Conservation (phyloP, 1,284 basidiomycete species). For the Pulchroboletus neoregius region DNA sequence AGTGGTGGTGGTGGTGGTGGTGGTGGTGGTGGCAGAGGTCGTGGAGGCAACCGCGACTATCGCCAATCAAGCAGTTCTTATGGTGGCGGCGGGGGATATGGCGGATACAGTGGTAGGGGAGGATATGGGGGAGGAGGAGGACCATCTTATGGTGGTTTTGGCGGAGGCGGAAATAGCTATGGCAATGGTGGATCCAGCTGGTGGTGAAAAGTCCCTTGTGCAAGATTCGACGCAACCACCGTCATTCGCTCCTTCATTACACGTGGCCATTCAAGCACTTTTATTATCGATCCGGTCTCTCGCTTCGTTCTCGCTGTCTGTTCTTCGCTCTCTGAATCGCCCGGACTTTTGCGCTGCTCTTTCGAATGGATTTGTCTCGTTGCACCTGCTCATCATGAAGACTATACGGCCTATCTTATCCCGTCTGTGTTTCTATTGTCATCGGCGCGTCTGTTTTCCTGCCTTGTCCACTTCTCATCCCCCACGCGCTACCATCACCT, state of each 20-base stretch:
- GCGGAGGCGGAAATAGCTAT: slow-evolving; percentile 39
- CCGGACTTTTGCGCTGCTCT: slow-evolving; percentile 57
- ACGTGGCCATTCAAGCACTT: slow-evolving; percentile 14
- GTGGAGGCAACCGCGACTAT: slow-evolving; percentile 47
- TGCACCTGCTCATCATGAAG: slow-evolving; percentile 54
- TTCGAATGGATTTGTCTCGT: slow-evolving; percentile 56
- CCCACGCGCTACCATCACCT: slow-evolving; percentile 31
- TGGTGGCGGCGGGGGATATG: slow-evolving; percentile 37
- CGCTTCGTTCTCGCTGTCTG: slow-evolving; percentile 24
- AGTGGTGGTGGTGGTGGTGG: no score
- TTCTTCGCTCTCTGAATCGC: slow-evolving; percentile 29
- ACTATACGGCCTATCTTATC: slow-evolving; percentile 50
- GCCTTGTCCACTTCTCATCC: slow-evolving; percentile 16
- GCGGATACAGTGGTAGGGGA: slow-evolving; percentile 40
- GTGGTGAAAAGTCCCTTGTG: slow-evolving; percentile 39
- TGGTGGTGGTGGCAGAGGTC: slow-evolving; percentile 49
- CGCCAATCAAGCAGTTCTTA: slow-evolving; percentile 42
- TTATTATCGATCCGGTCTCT: slow-evolving; percentile 15
- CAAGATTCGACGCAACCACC: slow-evolving; percentile 16
- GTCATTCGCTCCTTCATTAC: slow-evolving; percentile 6
- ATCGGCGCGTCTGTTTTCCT: slow-evolving; percentile 27
- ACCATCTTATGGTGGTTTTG: slow-evolving; percentile 37
- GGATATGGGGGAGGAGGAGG: slow-evolving; percentile 34
- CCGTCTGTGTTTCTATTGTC: slow-evolving; percentile 40
- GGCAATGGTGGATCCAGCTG: slow-evolving; percentile 39